These are phyloP conservation scores for Lithohypha guttulata DNA, from an alignment of 2,329 filamentous ascomycete species.

Conservation along the genomic window DNA sequence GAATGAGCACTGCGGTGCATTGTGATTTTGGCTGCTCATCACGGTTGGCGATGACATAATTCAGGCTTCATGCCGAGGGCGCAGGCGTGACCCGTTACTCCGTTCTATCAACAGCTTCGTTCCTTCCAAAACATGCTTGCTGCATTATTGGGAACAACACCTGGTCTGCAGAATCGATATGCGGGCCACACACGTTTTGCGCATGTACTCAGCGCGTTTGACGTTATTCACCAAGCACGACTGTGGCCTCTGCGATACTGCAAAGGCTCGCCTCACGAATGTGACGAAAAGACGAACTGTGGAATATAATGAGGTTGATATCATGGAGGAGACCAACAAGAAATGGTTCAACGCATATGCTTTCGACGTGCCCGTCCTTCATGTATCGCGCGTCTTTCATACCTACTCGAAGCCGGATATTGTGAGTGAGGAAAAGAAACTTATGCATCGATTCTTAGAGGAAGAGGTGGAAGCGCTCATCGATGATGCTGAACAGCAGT, in stretches of 20 bases:
- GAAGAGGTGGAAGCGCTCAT: constrained; percentile 45
- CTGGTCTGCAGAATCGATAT: too few relatives aligned
- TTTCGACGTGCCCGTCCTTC: constrained; percentile 54
- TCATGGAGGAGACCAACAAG: constrained; percentile 44
- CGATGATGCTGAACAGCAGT: constrained; percentile 33
- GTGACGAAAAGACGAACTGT: constrained; percentile 44
- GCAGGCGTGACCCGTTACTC: too few relatives aligned
- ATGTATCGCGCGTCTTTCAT: constrained; percentile 38
- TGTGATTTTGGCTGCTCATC: too few relatives aligned
- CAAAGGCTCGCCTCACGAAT: constrained; percentile 45
- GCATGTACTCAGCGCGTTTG: constrained; percentile 29
- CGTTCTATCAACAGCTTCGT: too few relatives aligned
- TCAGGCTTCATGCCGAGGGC: too few relatives aligned
- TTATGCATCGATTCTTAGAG: constrained; percentile 53
- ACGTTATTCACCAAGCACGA: constrained; percentile 52
- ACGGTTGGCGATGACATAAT: too few relatives aligned
- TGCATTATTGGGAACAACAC: too few relatives aligned
- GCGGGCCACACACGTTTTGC: constrained; percentile 14
- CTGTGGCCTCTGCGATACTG: constrained; percentile 51
- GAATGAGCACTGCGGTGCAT: too few relatives aligned
- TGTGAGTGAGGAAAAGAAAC: constrained; percentile 40
- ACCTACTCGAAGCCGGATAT: constrained; percentile 28
- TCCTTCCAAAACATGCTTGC: too few relatives aligned
- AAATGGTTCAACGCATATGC: constrained; percentile 52
- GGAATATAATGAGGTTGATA: constrained; percentile 48